Evolutionary conservation across 1,284 basidiomycete species (phyloP).

Genomic region (Melampsora larici-populina): DNA sequence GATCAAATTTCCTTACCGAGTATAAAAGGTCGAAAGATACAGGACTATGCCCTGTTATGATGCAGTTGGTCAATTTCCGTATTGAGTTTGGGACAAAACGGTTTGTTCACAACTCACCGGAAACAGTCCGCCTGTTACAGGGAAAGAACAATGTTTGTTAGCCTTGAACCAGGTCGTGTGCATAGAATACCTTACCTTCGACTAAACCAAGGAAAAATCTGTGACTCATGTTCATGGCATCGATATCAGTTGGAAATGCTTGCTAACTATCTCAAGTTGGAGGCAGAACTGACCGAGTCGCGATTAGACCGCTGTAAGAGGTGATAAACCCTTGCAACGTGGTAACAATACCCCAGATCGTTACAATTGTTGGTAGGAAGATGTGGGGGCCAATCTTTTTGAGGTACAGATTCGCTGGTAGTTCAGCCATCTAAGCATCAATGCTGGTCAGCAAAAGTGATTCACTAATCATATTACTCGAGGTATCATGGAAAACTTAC

Average conservation of each 20-base stretch:
- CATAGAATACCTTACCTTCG: constrained; percentile 17
- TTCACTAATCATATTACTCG: not conserved
- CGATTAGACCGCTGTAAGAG: constrained; percentile 29
- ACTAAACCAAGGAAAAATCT: constrained; percentile 41
- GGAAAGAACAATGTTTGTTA: not conserved
- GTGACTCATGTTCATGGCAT: not conserved
- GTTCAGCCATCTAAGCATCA: constrained; percentile 33
- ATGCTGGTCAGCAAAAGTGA: not conserved
- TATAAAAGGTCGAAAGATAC: constrained; percentile 37
- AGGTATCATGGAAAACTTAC: not conserved
- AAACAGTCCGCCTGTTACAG: constrained; percentile 33
- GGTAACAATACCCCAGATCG: constrained; percentile 47
- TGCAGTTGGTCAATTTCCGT: not conserved
- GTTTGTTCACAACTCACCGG: constrained; percentile 11
- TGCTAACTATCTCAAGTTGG: not conserved
- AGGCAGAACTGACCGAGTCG: constrained; percentile 9
- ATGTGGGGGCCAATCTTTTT: constrained; percentile 45
- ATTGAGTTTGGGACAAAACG: not conserved
- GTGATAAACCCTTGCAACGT: constrained; percentile 42
- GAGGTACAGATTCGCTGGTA: constrained; percentile 47
- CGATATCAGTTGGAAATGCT: not conserved
- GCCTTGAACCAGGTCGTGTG: not conserved
- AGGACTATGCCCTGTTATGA: constrained; percentile 21
- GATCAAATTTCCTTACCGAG: constrained; percentile 13
- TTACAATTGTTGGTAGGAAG: constrained; percentile 47